Evolutionary conservation across 768 basidiomycete genomes (phyloP), one percentile per base, ranked within the genome.

Genomic region (Tricholoma matsutake): DNA sequence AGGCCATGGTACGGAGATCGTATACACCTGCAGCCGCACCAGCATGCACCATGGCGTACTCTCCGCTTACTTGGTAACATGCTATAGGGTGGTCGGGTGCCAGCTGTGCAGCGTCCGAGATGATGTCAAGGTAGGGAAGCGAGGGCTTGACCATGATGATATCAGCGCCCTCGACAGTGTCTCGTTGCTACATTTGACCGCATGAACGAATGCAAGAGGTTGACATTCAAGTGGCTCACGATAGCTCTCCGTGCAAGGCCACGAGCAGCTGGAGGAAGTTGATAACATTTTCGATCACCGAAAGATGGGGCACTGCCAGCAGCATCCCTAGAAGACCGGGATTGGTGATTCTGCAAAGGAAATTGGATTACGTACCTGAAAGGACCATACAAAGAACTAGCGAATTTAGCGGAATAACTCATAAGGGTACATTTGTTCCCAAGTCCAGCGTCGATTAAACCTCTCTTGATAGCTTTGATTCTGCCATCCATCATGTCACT

Each of bases 401-500:
- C 96, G 67, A 99, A 99, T 74, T 99, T 99, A 62, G 97, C 97
- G 8, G 93, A 92, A 72, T 99, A 99, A 49, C 89, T 87, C 97
- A 99, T 98, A 56, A 99, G 81, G 6, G 90, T 89, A 73, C 92
- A 94, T 69, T 84, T 84, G 76, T 98, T 98, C 8, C 88, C 95
- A 49, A 86, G 80, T 16, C 94, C 94, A 45, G 83, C 83, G 61
- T 92, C 88, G 61, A 98, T 92, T 58, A 99, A 78, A 3, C 81
- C 83, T 37, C 85, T 80, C 73, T 99, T 99, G 76, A 99, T 98
- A 13, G 86, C 86, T 63, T 84, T 86, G 64, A 99, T 87, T 18
- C 96, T 82, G 0, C 96, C 97, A 71, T 99, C 97, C 95, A 98
- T 98, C 97, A 99, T 99, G 74, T 98, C 97, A 69, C 95, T 97